Base-by-base conservation (phyloP, 73 alveolate species). In the Urostyla sp. region DNA sequence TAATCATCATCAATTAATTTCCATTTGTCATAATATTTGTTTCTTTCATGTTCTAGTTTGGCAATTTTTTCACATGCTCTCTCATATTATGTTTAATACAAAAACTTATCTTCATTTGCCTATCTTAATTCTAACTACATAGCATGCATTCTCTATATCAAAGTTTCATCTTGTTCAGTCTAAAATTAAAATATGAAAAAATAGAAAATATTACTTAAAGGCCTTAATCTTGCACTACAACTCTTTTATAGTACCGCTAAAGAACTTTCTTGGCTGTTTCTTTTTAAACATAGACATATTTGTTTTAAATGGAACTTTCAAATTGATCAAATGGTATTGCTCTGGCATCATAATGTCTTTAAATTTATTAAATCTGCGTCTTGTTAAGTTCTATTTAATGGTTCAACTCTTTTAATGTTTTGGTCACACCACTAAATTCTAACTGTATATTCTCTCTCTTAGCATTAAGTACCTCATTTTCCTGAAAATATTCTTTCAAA, bases 361-460 rank as follows among this genome's bases (percentile, higher is more conserved):
- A 21, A 4, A 59, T 2, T 59, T 59, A 59, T 35, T 59, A n/a
- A 31, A 59, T 59, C 15, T 59, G 32, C 34, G 27, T 10, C 13
- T 21, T 27, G 16, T 59, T 59, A 3, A 32, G 32, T 59, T 59
- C 76, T 18, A 59, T 59, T n/a, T 59, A 4, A 13, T 59, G 8
- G 15, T 36, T 59, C 18, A 59, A 35, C 5, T 59, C 76, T 32
- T 55, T 28, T 3, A 59, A 55, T n/a, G 32, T 21, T 59, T 59
- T 59, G 37, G 76, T 59, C 2, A 59, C 76, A 34, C 76, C 76
- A 59, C 76, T 59, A 35, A 59, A 59, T 59, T 59, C 76, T 35
- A 55, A 35, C 20, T 59, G 32, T 5, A 32, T 10, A 59, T 34
- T 59, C 2, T n/a, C 4, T 59, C 37, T 59, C 32, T 59, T n/a